These are phyloP conservation scores for Aureobasidium sp. DNA, from an alignment of 2,329 filamentous ascomycete genomes.

Conservation along the genomic window DNA sequence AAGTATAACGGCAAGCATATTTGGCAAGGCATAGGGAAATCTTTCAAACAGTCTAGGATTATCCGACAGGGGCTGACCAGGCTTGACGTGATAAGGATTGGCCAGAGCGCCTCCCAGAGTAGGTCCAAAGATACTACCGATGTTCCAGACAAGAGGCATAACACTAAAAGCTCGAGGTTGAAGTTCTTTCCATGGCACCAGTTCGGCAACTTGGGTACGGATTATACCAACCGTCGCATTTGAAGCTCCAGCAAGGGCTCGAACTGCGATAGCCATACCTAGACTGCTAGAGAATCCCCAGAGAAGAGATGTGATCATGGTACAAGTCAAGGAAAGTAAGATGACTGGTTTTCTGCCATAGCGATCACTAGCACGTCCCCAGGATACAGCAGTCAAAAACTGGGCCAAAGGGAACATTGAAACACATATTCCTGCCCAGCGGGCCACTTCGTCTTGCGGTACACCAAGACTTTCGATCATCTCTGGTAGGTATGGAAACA, in stretches of 20 bases:
- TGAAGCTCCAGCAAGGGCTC: conserved; percentile 71
- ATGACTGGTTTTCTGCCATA: conserved; percentile 80
- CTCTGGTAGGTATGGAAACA: conserved; percentile 88
- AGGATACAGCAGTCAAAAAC: conserved; percentile 76
- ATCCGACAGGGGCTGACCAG: conserved; percentile 50
- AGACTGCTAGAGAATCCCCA: conserved; percentile 80
- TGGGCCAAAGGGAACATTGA: conserved; percentile 79
- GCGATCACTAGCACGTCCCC: conserved; percentile 72
- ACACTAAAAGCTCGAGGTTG: conserved; percentile 86
- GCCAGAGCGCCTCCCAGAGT: conserved; percentile 82
- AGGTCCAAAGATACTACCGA: conserved; percentile 83
- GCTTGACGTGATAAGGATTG: conserved; percentile 69
- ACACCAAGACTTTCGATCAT: conserved; percentile 79
- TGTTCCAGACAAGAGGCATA: conserved; percentile 86
- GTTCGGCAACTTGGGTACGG: conserved; percentile 80
- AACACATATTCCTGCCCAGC: conserved; percentile 81
- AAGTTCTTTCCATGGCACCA: conserved; percentile 78
- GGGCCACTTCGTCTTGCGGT: conserved; percentile 62
- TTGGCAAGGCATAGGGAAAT: conserved; percentile 80
- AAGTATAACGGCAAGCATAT: conserved; percentile 66
- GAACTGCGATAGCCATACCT: conserved; percentile 68
- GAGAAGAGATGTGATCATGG: conserved; percentile 71
- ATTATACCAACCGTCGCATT: conserved; percentile 87
- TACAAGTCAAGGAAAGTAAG: conserved; percentile 63
- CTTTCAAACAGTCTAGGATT: conserved; percentile 59